A percentile compares a stretch with the other conserved stretches of the same genome.
These are phyloP conservation scores for Dendrobium chrysotoxum DNA, from an alignment of 106 monocot species.

Conservation along the genomic window DNA sequence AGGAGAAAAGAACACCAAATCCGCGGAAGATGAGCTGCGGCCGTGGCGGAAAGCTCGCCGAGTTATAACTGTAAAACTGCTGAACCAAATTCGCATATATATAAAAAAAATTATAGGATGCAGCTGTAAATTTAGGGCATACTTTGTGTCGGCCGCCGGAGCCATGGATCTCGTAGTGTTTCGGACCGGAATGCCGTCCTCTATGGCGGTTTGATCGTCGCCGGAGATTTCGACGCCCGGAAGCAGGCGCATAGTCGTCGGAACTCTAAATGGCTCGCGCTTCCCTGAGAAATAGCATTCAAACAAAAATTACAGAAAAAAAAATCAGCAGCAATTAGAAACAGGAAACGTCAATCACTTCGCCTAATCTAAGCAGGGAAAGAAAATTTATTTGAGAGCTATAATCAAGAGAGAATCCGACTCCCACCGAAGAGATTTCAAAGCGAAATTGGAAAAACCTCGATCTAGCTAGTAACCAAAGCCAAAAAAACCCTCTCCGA, in stretches of 20 bases:
- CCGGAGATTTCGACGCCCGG: constrained; percentile 22
- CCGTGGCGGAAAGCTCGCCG: too few relatives aligned
- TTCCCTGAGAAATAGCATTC: background rate
- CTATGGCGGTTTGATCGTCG: background rate
- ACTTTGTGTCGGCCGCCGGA: background rate
- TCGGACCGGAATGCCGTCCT: constrained; percentile 1
- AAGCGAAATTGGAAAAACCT: background rate
- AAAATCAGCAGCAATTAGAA: background rate
- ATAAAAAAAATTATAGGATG: background rate
- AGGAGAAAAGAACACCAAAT: background rate
- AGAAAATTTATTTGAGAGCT: background rate
- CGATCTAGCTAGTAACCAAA: too few relatives aligned
- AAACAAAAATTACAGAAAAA: background rate
- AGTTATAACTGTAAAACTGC: too few relatives aligned
- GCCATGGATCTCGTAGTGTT: constrained; percentile 17
- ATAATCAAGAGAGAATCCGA: background rate
- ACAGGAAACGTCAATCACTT: background rate
- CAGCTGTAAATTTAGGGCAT: background rate
- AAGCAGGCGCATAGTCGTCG: constrained; percentile 33
- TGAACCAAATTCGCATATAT: background rate
- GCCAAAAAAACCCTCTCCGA: too few relatives aligned
- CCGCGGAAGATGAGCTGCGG: too few relatives aligned
- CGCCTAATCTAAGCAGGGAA: background rate
- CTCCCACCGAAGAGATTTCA: background rate
- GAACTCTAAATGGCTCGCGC: background rate